These are phyloP conservation scores for Corynascus novoguineensis DNA, from an alignment of 495 filamentous ascomycete genomes.

Conservation along the genomic window DNA sequence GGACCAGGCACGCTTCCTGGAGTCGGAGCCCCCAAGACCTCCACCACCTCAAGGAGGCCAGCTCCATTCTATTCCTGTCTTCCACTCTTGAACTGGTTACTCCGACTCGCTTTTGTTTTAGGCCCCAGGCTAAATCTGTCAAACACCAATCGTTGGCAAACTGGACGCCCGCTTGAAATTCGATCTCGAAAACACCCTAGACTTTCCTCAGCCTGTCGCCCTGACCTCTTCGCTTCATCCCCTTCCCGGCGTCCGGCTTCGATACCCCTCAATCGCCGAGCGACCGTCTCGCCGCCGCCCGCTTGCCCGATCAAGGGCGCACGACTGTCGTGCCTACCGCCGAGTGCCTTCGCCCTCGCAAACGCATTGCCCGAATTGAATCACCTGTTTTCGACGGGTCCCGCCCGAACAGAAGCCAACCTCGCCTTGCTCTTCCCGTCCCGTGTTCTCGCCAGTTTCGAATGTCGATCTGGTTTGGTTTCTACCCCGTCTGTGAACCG, in stretches of 20 bases:
- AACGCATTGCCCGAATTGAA: background rate
- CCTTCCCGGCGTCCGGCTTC: background rate
- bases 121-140: background rate
- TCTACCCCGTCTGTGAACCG: constrained; percentile 9
- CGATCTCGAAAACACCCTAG: background rate
- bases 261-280: constrained; percentile 11
- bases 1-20: background rate
- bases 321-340: background rate
- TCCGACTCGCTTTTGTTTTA: background rate
- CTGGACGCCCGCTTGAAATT: background rate
- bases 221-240: background rate
- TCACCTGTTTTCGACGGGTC: background rate
- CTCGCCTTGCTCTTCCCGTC: background rate
- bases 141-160: background rate
- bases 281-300: background rate
- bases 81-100: background rate
- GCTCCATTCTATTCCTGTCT: constrained; percentile 6
- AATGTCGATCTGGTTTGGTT: constrained; percentile 13
- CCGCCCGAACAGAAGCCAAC: background rate
- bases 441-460: constrained; percentile 2
- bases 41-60: constrained; percentile 1
- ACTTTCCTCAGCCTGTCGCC: background rate
- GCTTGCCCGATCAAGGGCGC: background rate
- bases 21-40: background rate
- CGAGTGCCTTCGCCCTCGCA: background rate